Conservation (phyloP, 2,329 filamentous ascomycete species). For the Ophiocordyceps robertsii region DNA sequence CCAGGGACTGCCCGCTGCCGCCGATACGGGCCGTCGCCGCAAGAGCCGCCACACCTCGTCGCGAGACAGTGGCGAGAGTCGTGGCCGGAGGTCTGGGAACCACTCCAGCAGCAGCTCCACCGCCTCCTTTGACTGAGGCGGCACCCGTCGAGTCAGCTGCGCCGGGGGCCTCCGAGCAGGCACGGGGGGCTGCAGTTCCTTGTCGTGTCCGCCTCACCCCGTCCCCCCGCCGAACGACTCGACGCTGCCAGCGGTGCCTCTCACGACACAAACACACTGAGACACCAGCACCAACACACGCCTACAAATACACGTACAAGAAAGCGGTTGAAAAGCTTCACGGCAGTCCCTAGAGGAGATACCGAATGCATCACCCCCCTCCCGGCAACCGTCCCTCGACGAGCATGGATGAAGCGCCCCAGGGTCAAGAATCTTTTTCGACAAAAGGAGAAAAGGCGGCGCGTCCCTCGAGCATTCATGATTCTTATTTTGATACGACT, state of each 20-base stretch:
- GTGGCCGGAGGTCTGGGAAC: constrained; percentile 37
- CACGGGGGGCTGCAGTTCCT: neutral
- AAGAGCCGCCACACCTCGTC: constrained; percentile 39
- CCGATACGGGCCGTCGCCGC: constrained; percentile 31
- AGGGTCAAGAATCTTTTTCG: no score
- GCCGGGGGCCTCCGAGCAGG: neutral
- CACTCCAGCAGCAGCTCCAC: constrained; percentile 52
- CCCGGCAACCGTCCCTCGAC: neutral
- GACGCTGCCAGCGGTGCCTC: neutral
- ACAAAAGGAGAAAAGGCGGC: no score
- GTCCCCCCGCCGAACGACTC: neutral
- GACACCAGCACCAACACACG: neutral
- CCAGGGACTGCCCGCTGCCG: constrained; percentile 46
- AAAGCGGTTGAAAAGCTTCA: constrained; percentile 24
- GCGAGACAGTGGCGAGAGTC: constrained; percentile 28
- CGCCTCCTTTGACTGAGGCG: constrained; percentile 39
- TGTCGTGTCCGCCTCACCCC: neutral
- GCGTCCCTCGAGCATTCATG: no score
- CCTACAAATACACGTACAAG: constrained; percentile 9
- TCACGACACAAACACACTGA: constrained; percentile 2
- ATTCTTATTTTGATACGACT: no score
- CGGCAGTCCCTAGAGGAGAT: constrained; percentile 19
- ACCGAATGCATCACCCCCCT: constrained; percentile 8
- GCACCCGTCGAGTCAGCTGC: neutral
- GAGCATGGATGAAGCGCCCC: no score